Percentiles rank a stretch among this genome's conserved stretches.
These are phyloP conservation scores for Coemansia sp. DNA, from an alignment of 192 early-diverging fungal genomes.

Conservation along the genomic window DNA sequence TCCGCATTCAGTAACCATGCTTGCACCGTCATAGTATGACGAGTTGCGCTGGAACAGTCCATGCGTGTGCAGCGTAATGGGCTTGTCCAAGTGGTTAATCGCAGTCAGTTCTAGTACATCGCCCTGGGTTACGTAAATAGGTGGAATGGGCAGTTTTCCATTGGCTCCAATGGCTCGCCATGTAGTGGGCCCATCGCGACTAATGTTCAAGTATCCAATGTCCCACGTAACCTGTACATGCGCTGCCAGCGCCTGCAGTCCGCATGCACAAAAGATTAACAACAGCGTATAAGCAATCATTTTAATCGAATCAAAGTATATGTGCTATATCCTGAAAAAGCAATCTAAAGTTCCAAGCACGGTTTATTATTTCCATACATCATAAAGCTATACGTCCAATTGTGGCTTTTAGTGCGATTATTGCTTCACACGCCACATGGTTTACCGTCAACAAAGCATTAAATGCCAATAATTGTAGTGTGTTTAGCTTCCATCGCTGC, in stretches of 20 bases:
- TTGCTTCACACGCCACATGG: no score
- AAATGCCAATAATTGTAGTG: no score
- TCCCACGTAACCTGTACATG: slow-evolving; percentile 59
- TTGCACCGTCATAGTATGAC: slow-evolving; percentile 66
- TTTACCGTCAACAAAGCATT: no score
- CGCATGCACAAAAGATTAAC: not conserved
- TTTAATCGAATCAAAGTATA: not conserved
- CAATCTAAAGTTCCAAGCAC: no score
- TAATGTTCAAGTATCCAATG: slow-evolving; percentile 63
- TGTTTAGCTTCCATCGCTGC: no score
- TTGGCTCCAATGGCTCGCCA: slow-evolving; percentile 68
- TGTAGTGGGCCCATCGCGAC: slow-evolving; percentile 61
- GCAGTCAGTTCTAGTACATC: slow-evolving; percentile 39
- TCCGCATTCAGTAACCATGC: slow-evolving; percentile 69
- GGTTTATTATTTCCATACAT: no score
- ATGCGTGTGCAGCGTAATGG: slow-evolving; percentile 72
- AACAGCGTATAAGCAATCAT: not conserved
- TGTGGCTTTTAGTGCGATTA: no score
- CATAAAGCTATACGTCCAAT: no score
- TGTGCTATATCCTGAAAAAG: not conserved
- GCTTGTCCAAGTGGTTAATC: slow-evolving; percentile 57
- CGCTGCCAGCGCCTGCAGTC: not conserved
- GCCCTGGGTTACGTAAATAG: slow-evolving; percentile 10
- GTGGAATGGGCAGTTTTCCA: slow-evolving; percentile 59
- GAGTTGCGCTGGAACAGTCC: slow-evolving; percentile 76